Conservation (phyloP, 106 monocot species). For the Platanthera guangdongensis region DNA sequence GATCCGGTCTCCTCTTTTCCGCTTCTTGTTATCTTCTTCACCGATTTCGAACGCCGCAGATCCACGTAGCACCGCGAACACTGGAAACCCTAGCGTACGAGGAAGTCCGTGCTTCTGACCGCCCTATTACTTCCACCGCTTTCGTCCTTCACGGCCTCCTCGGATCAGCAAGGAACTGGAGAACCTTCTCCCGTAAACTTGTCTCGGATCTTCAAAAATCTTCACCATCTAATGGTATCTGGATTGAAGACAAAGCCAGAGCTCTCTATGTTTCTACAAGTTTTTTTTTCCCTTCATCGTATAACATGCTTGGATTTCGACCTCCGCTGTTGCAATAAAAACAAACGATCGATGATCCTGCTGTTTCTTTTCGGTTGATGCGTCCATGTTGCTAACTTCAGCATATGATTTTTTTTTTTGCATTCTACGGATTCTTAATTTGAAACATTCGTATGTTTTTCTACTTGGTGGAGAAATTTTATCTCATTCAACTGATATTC, state of each 20-base stretch:
- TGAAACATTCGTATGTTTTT: not conserved
- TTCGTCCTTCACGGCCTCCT: slow-evolving; percentile 61
- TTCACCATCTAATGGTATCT: slow-evolving; percentile 27
- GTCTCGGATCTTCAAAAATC: slow-evolving; percentile 31
- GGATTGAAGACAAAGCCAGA: not conserved
- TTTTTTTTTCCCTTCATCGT: not conserved
- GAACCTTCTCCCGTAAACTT: slow-evolving; percentile 43
- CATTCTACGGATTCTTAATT: not conserved
- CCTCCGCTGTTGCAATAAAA: no score
- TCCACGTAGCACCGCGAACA: slow-evolving; percentile 10
- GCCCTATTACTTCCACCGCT: slow-evolving; percentile 30
- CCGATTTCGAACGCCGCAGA: slow-evolving; percentile 6
- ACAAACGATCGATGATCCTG: not conserved
- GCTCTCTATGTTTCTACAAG: not conserved
- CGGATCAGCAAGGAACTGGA: slow-evolving; percentile 58
- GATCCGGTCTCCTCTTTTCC: slow-evolving; percentile 28
- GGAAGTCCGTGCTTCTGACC: slow-evolving; percentile 30
- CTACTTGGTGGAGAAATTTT: not conserved
- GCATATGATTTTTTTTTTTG: not conserved
- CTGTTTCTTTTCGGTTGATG: not conserved
- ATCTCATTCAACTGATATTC: not conserved
- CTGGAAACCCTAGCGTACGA: slow-evolving; percentile 51
- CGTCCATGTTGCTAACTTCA: not conserved
- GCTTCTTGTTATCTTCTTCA: slow-evolving; percentile 2
- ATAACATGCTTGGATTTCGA: not conserved